Conservation (phyloP, 2,329 filamentous ascomycete species). For the Zarea fungicola region DNA sequence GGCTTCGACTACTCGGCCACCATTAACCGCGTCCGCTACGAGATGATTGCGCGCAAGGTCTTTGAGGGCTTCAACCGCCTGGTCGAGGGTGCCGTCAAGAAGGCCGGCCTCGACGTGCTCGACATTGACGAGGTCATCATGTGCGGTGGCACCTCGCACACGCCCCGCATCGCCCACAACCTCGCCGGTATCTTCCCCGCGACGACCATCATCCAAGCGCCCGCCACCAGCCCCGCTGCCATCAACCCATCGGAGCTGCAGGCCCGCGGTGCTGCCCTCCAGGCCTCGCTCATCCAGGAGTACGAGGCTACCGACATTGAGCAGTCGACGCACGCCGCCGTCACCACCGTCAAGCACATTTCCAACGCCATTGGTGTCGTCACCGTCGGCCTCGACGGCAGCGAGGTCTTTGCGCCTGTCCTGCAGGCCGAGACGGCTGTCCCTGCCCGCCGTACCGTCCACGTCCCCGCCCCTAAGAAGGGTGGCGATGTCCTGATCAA, state of each 20-base stretch:
- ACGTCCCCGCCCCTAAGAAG: slow-evolving; percentile 68
- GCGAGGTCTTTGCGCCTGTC: slow-evolving; percentile 73
- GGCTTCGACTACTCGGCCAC: slow-evolving; percentile 88
- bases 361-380: slow-evolving; percentile 84
- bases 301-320: slow-evolving; percentile 92
- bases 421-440: slow-evolving; percentile 83
- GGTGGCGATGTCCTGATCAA: slow-evolving; percentile 86
- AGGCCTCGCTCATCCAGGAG: slow-evolving; percentile 89
- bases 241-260: slow-evolving; percentile 92
- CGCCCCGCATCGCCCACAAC: slow-evolving; percentile 83
- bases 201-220: slow-evolving; percentile 72
- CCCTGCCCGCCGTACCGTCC: slow-evolving; percentile 78
- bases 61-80: slow-evolving; percentile 84
- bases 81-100: slow-evolving; percentile 79
- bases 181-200: slow-evolving; percentile 75
- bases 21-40: slow-evolving; percentile 90
- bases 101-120: slow-evolving; percentile 85
- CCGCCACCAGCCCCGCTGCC: slow-evolving; percentile 68
- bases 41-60: slow-evolving; percentile 79
- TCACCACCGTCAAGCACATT: slow-evolving; percentile 90
- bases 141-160: slow-evolving; percentile 87
- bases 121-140: slow-evolving; percentile 95
- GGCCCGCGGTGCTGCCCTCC: slow-evolving; percentile 86
- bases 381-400: slow-evolving; percentile 51
- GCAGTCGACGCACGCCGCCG: slow-evolving; percentile 90